These are phyloP conservation scores for Oxyria digyna DNA, from an alignment of 148 eudicot genomes.

Conservation along the genomic window DNA sequence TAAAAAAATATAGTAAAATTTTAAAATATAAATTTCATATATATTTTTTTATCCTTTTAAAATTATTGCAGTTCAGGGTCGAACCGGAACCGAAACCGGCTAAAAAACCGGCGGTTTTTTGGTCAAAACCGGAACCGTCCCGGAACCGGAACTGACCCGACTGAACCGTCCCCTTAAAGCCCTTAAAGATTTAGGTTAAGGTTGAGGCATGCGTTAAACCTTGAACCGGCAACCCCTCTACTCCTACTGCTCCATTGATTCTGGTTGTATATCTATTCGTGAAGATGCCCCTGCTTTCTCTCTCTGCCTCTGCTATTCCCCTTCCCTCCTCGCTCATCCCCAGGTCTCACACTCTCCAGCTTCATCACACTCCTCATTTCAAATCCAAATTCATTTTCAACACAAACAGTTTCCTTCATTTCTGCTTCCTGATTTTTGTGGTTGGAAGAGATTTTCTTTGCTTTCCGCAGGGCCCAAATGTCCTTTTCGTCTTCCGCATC, in stretches of 20 bases:
- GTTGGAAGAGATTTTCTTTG: constrained; percentile 1
- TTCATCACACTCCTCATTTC: background rate
- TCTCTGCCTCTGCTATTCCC: constrained; percentile 7
- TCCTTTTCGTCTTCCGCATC: constrained; percentile 22
- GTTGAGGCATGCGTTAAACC: no score
- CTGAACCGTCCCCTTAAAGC: no score
- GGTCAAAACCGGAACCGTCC: no score
- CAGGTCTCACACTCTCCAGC: constrained; percentile 18
- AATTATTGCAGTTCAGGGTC: no score
- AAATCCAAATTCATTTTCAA: background rate
- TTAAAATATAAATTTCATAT: no score
- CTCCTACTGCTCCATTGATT: background rate
- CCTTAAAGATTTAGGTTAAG: no score
- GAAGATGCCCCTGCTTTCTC: constrained; percentile 15
- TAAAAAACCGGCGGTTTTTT: no score
- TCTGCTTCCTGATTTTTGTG: constrained; percentile 5
- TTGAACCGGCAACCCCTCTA: no score
- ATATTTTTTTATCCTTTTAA: no score
- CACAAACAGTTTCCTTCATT: background rate
- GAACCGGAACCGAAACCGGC: no score
- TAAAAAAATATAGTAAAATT: no score
- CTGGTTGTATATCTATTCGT: background rate
- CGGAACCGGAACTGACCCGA: no score
- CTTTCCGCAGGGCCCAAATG: constrained; percentile 37
- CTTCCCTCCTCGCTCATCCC: constrained; percentile 12